Evolutionary conservation across 805 yeast genomes (phyloP), one percentile per base, ranked within the genome.

Genomic region (Sungouiozyma ichnusensis): DNA sequence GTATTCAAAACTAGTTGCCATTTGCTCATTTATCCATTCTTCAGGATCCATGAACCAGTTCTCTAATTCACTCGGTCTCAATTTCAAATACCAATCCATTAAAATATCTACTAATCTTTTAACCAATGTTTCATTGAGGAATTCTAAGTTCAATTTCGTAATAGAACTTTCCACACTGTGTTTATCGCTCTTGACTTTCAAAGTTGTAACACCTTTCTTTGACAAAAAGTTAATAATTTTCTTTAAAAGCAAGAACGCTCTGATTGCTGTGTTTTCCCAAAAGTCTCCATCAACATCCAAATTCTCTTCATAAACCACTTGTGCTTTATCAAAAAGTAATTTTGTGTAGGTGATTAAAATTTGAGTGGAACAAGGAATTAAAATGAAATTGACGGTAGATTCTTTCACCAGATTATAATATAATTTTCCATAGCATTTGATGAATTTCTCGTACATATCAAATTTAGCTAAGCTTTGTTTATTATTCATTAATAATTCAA

Each of bases 1-100:
- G 57, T 68, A 85, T 55, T 88, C 97, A 79, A 85, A 86, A 55
- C 81, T 79, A 4, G 77, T 67, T 39, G 78, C 72, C 44, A 80
- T 65, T 50, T 87, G 94, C 54, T 86, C 95, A 48, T 79, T 78
- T 16, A 84, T 78, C 85, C 94, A 92, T 58, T 86, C 96, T 58
- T 87, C 97, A 0, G 97, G 96, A 45, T 87, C 95, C 15, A 73
- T 60, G 11, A 69, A 58, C 97, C 97, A 92, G 33, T 76, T 66
- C 51, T 84, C 94, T 38, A 90, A 60, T 56, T 88, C 97, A 1
- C 72, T 60, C 0, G 90, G 86, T 44, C 79, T 75, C 38, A 88
- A 61, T 43, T 81, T 74, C 47, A 92, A 67, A 60, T 85, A 88
- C 76, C 81, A 80, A 34, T 72, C 68, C 44, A 87, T 78, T 31